Evolutionary conservation across 257 asterid species (phyloP), one percentile per base, ranked within the genome.

Genomic region (Knoxia roxburghii): DNA sequence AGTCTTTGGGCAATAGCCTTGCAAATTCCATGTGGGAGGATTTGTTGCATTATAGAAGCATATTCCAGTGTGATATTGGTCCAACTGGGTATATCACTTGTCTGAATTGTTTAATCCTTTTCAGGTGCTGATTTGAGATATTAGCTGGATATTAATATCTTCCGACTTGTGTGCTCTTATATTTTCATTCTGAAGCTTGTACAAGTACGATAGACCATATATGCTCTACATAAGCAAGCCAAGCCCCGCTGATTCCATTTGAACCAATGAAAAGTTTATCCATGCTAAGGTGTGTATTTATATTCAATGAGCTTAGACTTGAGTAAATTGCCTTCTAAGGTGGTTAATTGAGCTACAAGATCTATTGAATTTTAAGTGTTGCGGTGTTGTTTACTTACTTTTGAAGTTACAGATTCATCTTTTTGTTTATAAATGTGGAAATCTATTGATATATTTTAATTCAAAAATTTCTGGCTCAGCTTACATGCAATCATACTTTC

Each of bases 21-120:
- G 96, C 93, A 40, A 94, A 94, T 79, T 87, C 96, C 32, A 85
- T 94, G 39, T 94, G 99, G 99, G 99, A 94, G 79, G 96, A 87
- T 72, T 70, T 84, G 69, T 80, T 90, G 80, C 97, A 93, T 76
- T 78, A 90, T 0, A 83, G 80, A 69, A 88, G 89, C 75, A 84
- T 83, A 75, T 88, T 78, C 71, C 95, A 90, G 66, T 81, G 84
- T 64, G 93, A 90, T 74, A 76, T 78, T 58, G 89, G 83, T 24
- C 81, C 89, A 33, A 37, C 91, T 15, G 85, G 96, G 98, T 91
- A 84, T 52, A 72, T 65, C 70, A 59, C 81, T n/a, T 73, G 32
- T 18, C 74, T 61, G 46, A 54, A 30, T 67, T 60, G 23, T 21
- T 55, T 46, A 52, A 63, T 33, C 27, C 15, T 65, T 66, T 74